Base-by-base conservation (phyloP, 441 rosid species). In the Gossypium davidsonii region DNA sequence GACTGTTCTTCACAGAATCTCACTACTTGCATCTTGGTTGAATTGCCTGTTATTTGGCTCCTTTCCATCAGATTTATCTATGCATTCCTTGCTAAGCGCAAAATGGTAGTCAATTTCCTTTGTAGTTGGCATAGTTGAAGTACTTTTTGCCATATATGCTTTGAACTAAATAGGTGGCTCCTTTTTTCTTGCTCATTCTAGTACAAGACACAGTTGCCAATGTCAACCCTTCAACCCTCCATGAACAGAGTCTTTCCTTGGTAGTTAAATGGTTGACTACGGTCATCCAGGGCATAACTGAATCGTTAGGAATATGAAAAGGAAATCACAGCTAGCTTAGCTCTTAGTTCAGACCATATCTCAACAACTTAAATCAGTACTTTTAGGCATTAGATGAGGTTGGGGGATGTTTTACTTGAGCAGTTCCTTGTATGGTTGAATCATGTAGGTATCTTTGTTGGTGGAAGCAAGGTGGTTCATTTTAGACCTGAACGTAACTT, bases 401-500 rank as follows among this genome's bases (percentile, higher is more conserved):
- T 28, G 34, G 34, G 34, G 6, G 34, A 28, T 28, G 34, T 28
- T 28, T 28, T 28, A 28, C 34, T 28, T 49, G 1, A 69, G 28
- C 57, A 4, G 15, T 66, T 58, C 20, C 34, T 51, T 67, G 5
- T 58, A 18, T 63, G 56, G 64, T 67, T 37, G 25, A 56, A 56
- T 23, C 31, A 18, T 80, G 80, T 79, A 94, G 98, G 98, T 53
- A 87, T 94, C 57, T 94, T 78, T 84, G 97, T 94, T 11, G 99
- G 99, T 55, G 99, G 98, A 79, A 90, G 93, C 90, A 94, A 94
- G 83, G 94, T 94, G 77, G 98, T 94, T 72, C 99, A 94, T 70
- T 94, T 94, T 79, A 86, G 89, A 74, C 98, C 97, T 31, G 88
- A 88, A 73, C 74, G 70, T 23, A 85, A 79, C 63, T 62, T 81